Percentiles rank a stretch among this genome's conserved stretches.
Evolutionary conservation across 2,329 filamentous ascomycete genomes (phyloP).

Genomic region (Aspergillus pseudotamarii): DNA sequence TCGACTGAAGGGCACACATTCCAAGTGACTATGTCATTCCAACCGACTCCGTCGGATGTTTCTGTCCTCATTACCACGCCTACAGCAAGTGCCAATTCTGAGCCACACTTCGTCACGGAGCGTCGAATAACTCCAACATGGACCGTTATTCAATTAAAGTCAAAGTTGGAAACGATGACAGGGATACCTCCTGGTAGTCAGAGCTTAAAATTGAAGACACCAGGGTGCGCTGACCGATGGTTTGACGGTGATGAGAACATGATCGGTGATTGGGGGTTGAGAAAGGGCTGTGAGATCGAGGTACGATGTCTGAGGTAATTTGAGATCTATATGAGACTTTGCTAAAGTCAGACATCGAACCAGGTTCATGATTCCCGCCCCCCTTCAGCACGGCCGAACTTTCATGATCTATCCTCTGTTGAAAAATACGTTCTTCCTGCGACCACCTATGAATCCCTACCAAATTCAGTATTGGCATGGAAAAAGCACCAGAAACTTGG

Average conservation of each 20-base stretch:
- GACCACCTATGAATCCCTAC: slow-evolving; percentile 80
- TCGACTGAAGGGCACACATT: background rate
- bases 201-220: slow-evolving; percentile 70
- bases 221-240: slow-evolving; percentile 62
- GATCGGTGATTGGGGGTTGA: slow-evolving; percentile 54
- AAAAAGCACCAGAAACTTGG: slow-evolving; percentile 95
- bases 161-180: slow-evolving; percentile 88
- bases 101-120: slow-evolving; percentile 66
- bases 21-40: slow-evolving; percentile 35
- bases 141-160: slow-evolving; percentile 81
- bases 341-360: background rate
- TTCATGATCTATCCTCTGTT: slow-evolving; percentile 77
- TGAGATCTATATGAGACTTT: background rate
- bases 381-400: slow-evolving; percentile 73
- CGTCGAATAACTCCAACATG: slow-evolving; percentile 90
- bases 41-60: slow-evolving; percentile 42
- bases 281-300: slow-evolving; percentile 48
- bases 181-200: slow-evolving; percentile 84
- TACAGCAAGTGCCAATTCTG: slow-evolving; percentile 17
- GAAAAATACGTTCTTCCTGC: slow-evolving; percentile 90
- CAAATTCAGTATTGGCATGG: slow-evolving; percentile 90
- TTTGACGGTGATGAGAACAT: slow-evolving; percentile 72
- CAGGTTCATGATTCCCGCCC: slow-evolving; percentile 83
- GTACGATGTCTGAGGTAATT: slow-evolving; percentile 25
- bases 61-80: slow-evolving; percentile 44